A percentile compares a stretch with the other conserved stretches of the same genome.
phyloP scores from a whole-genome alignment of 352 stramenopile species.

The Phytopythium delawarense region DNA sequence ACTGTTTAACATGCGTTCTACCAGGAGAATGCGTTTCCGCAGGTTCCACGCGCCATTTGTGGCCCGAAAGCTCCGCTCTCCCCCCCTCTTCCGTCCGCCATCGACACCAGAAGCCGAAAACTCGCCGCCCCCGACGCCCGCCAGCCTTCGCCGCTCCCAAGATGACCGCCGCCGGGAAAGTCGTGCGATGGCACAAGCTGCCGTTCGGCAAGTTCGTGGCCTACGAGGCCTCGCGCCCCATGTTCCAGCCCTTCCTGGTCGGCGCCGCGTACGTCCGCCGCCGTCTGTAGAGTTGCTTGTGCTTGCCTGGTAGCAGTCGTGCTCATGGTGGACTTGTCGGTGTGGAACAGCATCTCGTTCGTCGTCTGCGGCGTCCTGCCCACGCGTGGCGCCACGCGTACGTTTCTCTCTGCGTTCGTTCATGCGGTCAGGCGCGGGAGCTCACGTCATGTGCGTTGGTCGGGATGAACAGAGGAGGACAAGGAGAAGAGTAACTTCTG shows the following conservation, averaged over 20 bases:
- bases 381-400: conserved; percentile 63
- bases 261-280: conserved; percentile 53
- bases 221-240: conserved; percentile 69
- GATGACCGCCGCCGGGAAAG: conserved; percentile 60
- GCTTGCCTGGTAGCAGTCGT: neutral
- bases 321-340: neutral
- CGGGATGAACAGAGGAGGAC: conserved; percentile 52
- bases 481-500: conserved; percentile 86
- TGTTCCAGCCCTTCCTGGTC: conserved; percentile 85
- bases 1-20: neutral
- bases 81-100: neutral
- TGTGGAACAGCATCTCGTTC: conserved; percentile 47
- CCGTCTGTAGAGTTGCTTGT: no score
- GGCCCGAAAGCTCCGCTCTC: neutral
- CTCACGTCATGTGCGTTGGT: neutral
- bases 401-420: conserved; percentile 4
- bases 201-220: conserved; percentile 72
- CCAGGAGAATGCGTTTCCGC: neutral
- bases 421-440: neutral
- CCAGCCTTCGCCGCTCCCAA: conserved; percentile 1
- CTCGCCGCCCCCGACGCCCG: neutral
- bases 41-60: neutral
- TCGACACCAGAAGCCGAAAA: conserved; percentile 1
- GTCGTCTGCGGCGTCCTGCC: conserved; percentile 82
- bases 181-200: conserved; percentile 82